A percentile compares a stretch with the other conserved stretches of the same genome.
These are phyloP conservation scores for Populus tomentosa DNA, from an alignment of 441 rosid species.

Conservation along the genomic window DNA sequence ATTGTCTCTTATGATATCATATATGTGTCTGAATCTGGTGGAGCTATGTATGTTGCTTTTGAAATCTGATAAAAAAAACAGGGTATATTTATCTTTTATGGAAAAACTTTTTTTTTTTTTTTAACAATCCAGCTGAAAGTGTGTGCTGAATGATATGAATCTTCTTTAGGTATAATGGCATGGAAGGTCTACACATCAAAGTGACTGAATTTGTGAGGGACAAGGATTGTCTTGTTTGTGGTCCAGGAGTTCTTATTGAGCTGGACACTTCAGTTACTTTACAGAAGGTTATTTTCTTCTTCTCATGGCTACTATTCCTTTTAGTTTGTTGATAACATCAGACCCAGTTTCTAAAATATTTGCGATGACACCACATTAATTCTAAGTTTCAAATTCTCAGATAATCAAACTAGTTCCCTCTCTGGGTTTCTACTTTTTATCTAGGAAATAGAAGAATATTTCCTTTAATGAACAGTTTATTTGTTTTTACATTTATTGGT, in stretches of 20 bases:
- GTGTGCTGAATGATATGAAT: not conserved
- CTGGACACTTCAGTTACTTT: constrained; percentile 62
- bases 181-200: constrained; percentile 82
- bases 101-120: not conserved
- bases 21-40: not conserved
- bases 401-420: not conserved
- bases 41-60: not conserved
- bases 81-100: not conserved
- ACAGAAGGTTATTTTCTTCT: constrained; percentile 54
- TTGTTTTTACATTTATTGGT: not conserved
- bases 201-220: constrained; percentile 77
- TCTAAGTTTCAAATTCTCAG: not conserved
- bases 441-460: not conserved
- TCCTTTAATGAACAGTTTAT: not conserved
- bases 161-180: constrained; percentile 66
- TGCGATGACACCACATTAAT: not conserved
- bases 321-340: not conserved
- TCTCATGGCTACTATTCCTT: not conserved
- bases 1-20: not conserved
- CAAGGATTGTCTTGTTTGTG: constrained; percentile 87
- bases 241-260: constrained; percentile 87
- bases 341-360: not conserved
- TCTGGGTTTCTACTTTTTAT: not conserved
- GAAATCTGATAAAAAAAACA: not conserved
- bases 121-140: not conserved